These are phyloP conservation scores for Diaporthe destruens DNA, from an alignment of 2,329 filamentous ascomycete genomes.

Conservation along the genomic window DNA sequence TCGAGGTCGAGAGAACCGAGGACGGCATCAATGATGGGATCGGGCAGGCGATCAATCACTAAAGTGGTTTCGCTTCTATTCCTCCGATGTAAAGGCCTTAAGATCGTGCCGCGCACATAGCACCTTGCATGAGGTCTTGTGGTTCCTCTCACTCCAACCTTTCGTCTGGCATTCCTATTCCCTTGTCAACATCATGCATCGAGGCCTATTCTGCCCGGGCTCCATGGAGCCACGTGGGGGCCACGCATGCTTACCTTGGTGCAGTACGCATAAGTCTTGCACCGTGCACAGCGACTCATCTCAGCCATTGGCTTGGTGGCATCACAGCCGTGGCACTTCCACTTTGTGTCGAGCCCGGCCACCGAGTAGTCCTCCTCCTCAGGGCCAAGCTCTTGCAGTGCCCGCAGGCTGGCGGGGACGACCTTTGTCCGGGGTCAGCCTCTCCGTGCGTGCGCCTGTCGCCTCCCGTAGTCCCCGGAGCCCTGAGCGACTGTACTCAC, in stretches of 20 bases:
- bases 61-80: too few species aligned
- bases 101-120: conserved; percentile 42
- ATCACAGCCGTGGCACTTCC: conserved; percentile 35
- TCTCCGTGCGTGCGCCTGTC: background rate
- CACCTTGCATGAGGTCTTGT: conserved; percentile 46
- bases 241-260: conserved; percentile 31
- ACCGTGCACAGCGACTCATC: conserved; percentile 30
- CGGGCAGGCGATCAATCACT: too few species aligned
- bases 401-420: background rate
- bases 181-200: background rate
- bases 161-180: conserved; percentile 44
- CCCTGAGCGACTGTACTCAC: background rate
- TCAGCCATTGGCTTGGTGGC: background rate
- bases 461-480: too few species aligned
- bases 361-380: background rate
- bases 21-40: too few species aligned
- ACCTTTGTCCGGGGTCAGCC: background rate
- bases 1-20: too few species aligned
- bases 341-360: background rate
- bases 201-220: background rate
- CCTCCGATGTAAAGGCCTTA: conserved; percentile 16
- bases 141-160: conserved; percentile 43
- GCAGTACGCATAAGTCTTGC: conserved; percentile 23
- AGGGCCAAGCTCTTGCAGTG: background rate
- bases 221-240: too few species aligned